phyloP scores from a whole-genome alignment of 768 basidiomycete genomes.

The Tricholoma saponaceum region DNA sequence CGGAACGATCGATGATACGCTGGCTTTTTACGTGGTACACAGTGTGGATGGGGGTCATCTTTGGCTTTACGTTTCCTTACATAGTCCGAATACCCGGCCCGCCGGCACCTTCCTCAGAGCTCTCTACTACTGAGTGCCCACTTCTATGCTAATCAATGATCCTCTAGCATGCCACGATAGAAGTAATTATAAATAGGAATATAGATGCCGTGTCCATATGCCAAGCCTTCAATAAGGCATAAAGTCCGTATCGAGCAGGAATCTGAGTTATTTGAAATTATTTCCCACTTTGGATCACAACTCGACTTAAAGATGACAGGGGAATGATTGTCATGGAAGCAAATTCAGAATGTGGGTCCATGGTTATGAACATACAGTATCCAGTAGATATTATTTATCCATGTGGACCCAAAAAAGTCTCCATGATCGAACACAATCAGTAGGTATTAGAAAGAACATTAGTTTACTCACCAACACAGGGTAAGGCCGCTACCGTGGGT shows the following conservation, averaged over 20 bases:
- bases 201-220: too few species aligned
- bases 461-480: not conserved
- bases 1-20: constrained; percentile 8
- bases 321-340: too few species aligned
- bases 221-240: too few species aligned
- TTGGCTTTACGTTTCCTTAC: constrained; percentile 3
- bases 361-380: too few species aligned
- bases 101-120: not conserved
- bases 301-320: too few species aligned
- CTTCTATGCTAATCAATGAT: not conserved
- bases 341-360: too few species aligned
- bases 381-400: too few species aligned
- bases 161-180: not conserved
- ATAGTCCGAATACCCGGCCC: constrained; percentile 12
- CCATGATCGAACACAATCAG: too few species aligned
- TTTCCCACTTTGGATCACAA: too few species aligned
- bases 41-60: constrained; percentile 6
- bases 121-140: not conserved
- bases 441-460: not conserved
- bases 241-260: too few species aligned
- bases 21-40: constrained; percentile 21
- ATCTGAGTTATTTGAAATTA: too few species aligned
- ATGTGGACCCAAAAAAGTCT: too few species aligned
- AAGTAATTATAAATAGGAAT: not conserved
- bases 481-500: not conserved